Evolutionary conservation across 331 rosid genomes (phyloP), one percentile per base, ranked within the genome.

Genomic region (Telfairia occidentalis): DNA sequence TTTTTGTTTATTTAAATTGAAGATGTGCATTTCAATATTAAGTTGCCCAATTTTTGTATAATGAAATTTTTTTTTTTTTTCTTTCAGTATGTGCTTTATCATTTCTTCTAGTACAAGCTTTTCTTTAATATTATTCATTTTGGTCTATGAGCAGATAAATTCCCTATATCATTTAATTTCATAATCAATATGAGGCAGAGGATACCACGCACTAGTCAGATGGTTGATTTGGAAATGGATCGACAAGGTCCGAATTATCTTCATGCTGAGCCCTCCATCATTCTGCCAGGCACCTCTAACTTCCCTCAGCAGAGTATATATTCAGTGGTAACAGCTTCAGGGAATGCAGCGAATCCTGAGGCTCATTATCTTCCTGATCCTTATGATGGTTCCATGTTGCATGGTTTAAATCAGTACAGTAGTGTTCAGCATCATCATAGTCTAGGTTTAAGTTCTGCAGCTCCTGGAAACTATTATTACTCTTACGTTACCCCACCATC

Each of bases 401-500:
- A 89, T n/a, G 89, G 95, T 52, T 71, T 84, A 82, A 16, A 92
- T 70, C 96, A 79, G 9, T 87, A 81, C 76, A 83, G 87, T 42
- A 82, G 89, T 58, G 77, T 80, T 75, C 96, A 78, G 35, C 91
- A 83, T 63, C 90, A 83, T 80, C 92, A 79, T 78, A 89, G 85
- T 85, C 79, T 86, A 78, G 93, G 89, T 23, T 83, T 86, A 79
- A 83, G 88, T 49, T 81, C 81, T 72, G 86, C 87, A 34, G 78
- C 85, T 43, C 76, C 92, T 21, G 79, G 89, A 73, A 85, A 81
- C 80, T 71, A 83, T 64, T 89, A 84, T 79, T 92, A 86, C 83
- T 71, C 96, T 15, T 87, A 90, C 77, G 85, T 82, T 79, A 81
- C 88, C 42, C 96, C 93, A 37, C 80, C 90, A n/a, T 82, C 96